These are phyloP conservation scores for Farysia itapuensis DNA, from an alignment of 1,284 basidiomycete species.

Conservation along the genomic window DNA sequence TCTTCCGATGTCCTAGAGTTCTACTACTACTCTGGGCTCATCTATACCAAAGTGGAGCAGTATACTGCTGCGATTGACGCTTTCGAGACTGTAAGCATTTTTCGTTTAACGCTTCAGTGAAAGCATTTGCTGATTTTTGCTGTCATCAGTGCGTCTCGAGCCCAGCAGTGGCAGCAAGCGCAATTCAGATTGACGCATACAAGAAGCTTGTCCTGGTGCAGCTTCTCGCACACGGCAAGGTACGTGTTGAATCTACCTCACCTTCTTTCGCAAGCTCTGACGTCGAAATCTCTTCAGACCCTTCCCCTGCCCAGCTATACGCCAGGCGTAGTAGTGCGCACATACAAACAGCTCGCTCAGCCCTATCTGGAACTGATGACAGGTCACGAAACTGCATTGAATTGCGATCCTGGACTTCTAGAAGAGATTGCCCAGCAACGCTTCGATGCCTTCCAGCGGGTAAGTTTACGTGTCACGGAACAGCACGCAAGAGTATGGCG, in stretches of 20 bases:
- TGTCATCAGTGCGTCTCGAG: conserved; percentile 69
- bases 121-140: background rate
- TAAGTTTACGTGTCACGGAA: background rate
- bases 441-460: conserved; percentile 11
- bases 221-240: conserved; percentile 72
- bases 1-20: conserved; percentile 47
- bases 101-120: too few relatives aligned
- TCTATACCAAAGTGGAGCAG: conserved; percentile 30
- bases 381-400: conserved; percentile 22
- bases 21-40: conserved; percentile 46
- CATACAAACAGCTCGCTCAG: conserved; percentile 10
- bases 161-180: conserved; percentile 69
- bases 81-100: conserved; percentile 44
- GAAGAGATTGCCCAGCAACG: conserved; percentile 9
- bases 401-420: conserved; percentile 1
- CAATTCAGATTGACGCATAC: conserved; percentile 78
- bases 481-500: background rate
- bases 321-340: conserved; percentile 10
- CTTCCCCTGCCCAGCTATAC: conserved; percentile 18
- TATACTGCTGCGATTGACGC: conserved; percentile 37
- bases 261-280: too few relatives aligned
- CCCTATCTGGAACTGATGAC: conserved; percentile 16
- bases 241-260: too few relatives aligned
- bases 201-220: conserved; percentile 79
- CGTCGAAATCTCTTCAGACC: too few relatives aligned